Percentiles rank a stretch among this genome's conserved stretches.
Conservation (phyloP, 164 flowering plant genomes). For the Cinnamomum chago region DNA sequence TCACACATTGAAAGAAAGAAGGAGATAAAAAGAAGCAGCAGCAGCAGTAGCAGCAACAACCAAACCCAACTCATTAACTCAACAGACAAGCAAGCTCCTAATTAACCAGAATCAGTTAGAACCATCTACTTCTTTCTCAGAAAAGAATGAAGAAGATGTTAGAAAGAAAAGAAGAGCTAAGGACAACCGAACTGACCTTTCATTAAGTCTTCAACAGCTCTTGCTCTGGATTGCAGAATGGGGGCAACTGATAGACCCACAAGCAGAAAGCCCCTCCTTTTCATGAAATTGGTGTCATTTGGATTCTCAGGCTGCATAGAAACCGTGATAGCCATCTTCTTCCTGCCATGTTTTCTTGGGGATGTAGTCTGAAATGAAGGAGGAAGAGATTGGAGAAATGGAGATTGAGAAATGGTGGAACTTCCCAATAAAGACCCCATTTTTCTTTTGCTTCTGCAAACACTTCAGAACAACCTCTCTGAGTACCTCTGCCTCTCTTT, state of each 20-base stretch:
- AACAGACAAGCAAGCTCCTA: background rate
- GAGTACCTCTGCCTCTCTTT: background rate
- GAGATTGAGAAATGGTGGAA: conserved; percentile 28
- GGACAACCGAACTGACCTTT: conserved; percentile 25
- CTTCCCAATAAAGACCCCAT: conserved; percentile 13
- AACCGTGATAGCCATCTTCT: conserved; percentile 28
- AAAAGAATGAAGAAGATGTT: background rate
- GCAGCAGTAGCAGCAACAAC: too few species aligned
- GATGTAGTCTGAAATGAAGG: conserved; percentile 18
- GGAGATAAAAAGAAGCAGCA: background rate
- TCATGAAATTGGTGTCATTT: conserved; percentile 18
- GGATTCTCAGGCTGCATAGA: conserved; percentile 22
- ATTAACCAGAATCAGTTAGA: background rate
- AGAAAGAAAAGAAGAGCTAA: background rate
- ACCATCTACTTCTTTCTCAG: background rate
- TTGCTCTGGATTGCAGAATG: conserved; percentile 39
- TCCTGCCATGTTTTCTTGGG: conserved; percentile 19
- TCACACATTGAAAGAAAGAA: too few species aligned
- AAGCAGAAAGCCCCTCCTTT: conserved; percentile 49
- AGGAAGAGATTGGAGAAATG: conserved; percentile 11
- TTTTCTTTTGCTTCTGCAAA: background rate
- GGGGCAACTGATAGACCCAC: conserved; percentile 68
- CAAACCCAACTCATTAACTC: conserved; percentile 12
- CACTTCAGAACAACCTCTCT: background rate
- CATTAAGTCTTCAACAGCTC: conserved; percentile 37